Evolutionary conservation across 2,329 filamentous ascomycete species (phyloP), one percentile per base, ranked within the genome.

Genomic region (Ophidiomyces ophidiicola): DNA sequence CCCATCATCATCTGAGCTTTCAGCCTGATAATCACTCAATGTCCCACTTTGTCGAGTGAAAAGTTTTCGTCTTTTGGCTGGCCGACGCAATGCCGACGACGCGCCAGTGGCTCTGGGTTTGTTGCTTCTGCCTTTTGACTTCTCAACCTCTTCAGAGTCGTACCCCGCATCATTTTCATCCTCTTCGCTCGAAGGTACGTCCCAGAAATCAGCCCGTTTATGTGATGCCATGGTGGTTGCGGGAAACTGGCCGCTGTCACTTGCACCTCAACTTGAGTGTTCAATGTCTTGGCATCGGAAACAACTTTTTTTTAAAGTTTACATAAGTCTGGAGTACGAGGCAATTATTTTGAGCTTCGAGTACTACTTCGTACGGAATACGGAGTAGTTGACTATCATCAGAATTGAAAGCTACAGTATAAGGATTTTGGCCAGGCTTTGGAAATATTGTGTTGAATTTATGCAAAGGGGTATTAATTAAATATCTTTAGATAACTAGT

Each of bases 141-240:
- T 53, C 42, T 60, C 55, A 14, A 51, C 61, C 4, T 58, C 62
- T 44, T 67, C 64, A 28, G 63, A 67, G 44, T 67, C 61, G 39
- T 67, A 67, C 44, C 63, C 63, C 11, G 48, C 48, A 25, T 64
- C 62, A 39, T 51, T 56, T 23, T 51, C 57, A 20, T 64, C 60
- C 1, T 55, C 56, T 28, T 64, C 63, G 12, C 57, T 59, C 7
- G 47, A 49, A 15, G 45, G 54, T 21, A 62, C 50, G 26, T 61
- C 61, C 7, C 64, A 47, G 35, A 59, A 61, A 21, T 64, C 59
- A 41, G 60, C 60, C 15, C 54, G 51, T 39, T 59, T 62, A 32
- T 57, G 56, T 20, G 54, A 56, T 17, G 59, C 52, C 61, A 64
- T 62, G 25, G 32, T 51, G 19, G 10, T 7, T 24, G 5, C 14